A percentile compares a stretch with the other conserved stretches of the same genome.
These are phyloP conservation scores for Seminavis robusta DNA, from an alignment of 108 stramenopile species.

Conservation along the genomic window DNA sequence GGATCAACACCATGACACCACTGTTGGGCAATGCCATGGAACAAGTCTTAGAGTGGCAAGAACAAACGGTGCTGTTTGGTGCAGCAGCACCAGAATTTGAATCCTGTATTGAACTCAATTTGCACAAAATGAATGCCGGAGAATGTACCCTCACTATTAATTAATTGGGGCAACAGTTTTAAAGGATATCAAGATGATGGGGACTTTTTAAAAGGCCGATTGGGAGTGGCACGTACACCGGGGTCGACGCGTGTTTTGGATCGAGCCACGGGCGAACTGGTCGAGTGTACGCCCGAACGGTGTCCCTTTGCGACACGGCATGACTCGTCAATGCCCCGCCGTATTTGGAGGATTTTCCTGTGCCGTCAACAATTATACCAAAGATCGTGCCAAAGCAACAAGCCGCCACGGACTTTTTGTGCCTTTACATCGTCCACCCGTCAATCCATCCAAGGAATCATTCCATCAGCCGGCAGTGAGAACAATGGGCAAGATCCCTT, in stretches of 20 bases:
- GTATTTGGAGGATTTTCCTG: conserved; percentile 38
- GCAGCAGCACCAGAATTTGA: conserved; percentile 18
- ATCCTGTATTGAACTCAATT: conserved; percentile 4
- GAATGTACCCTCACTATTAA: conserved; percentile 31
- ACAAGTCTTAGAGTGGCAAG: conserved; percentile 17
- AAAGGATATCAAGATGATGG: no score
- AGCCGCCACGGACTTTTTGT: conserved; percentile 24
- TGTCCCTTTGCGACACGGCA: conserved; percentile 15
- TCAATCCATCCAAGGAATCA: conserved; percentile 10
- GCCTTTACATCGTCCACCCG: conserved; percentile 12
- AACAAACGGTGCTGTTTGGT: conserved; percentile 20
- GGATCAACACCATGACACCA: conserved; percentile 18
- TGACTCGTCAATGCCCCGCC: conserved; percentile 30
- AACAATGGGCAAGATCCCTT: conserved; percentile 24
- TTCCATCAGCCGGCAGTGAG: conserved; percentile 11
- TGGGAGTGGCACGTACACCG: conserved; percentile 27
- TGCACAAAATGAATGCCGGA: conserved; percentile 15
- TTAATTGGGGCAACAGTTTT: no score
- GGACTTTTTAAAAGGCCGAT: no score
- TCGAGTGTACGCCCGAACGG: conserved; percentile 9
- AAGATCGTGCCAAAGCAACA: no score
- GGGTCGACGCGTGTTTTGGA: conserved; percentile 23
- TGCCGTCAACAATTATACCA: no score
- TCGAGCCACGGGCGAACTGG: conserved; percentile 25
- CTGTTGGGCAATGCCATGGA: conserved; percentile 24